Evolutionary conservation across 169 alveolate species (phyloP).

Genomic region (Cryptosporidium andersoni): DNA sequence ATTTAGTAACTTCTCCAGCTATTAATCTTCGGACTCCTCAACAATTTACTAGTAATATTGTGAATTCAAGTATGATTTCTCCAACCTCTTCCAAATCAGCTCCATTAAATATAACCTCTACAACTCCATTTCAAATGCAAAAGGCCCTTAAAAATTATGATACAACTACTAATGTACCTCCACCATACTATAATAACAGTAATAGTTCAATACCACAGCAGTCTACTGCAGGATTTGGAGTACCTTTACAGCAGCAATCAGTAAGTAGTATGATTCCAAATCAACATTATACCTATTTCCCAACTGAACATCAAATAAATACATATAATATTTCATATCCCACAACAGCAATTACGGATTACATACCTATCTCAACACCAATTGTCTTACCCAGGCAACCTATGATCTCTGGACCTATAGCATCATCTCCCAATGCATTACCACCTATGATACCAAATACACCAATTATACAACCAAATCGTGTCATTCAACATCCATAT

Average conservation of each 20-base stretch:
- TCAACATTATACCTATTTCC: constrained; percentile 38
- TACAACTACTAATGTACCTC: not conserved
- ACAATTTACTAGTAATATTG: not conserved
- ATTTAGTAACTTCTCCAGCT: constrained; percentile 50
- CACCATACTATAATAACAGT: not conserved
- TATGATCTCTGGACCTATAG: not conserved
- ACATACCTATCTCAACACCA: constrained; percentile 67
- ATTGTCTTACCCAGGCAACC: constrained; percentile 62
- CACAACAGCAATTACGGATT: constrained; percentile 61
- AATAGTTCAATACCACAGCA: not conserved
- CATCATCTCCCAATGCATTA: not conserved
- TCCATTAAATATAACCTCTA: constrained; percentile 6
- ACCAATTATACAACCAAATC: not conserved
- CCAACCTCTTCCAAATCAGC: constrained; percentile 21
- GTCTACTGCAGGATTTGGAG: not conserved
- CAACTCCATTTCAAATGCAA: constrained; percentile 9
- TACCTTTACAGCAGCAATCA: no score
- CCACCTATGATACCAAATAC: not conserved
- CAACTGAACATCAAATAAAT: not conserved
- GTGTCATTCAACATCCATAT: constrained; percentile 7
- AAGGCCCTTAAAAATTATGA: not conserved
- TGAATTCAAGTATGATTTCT: not conserved
- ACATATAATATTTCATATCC: constrained; percentile 32
- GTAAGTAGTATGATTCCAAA: not conserved
- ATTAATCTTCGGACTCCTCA: constrained; percentile 40